phyloP scores from a whole-genome alignment of 306 rosid genomes.

The Castanospermum australe region DNA sequence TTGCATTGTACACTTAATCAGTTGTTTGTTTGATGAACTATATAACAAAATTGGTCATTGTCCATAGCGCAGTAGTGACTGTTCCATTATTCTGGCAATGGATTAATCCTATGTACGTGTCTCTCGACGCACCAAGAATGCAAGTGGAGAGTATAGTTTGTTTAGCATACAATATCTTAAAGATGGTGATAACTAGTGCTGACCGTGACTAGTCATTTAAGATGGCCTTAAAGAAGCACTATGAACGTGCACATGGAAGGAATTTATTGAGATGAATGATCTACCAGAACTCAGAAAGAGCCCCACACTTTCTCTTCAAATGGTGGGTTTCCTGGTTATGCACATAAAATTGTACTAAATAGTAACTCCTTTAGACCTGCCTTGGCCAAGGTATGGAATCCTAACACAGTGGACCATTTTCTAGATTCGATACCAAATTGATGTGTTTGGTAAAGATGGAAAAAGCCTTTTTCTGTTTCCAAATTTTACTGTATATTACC shows the following conservation, averaged over 20 bases:
- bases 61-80: too few relatives aligned
- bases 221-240: not conserved
- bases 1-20: too few relatives aligned
- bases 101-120: not conserved
- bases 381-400: conserved; percentile 25
- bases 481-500: conserved; percentile 13
- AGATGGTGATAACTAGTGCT: conserved; percentile 12
- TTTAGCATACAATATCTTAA: not conserved
- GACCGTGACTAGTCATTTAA: conserved; percentile 26
- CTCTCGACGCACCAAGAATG: conserved; percentile 3
- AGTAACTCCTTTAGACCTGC: conserved; percentile 17
- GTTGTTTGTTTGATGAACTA: too few relatives aligned
- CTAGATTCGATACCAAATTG: conserved; percentile 20
- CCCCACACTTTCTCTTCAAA: conserved; percentile 4
- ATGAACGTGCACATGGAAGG: conserved; percentile 15
- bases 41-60: too few relatives aligned
- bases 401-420: conserved; percentile 13
- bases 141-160: not conserved
- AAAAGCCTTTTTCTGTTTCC: conserved; percentile 24
- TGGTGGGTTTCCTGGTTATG: conserved; percentile 4
- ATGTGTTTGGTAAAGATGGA: conserved; percentile 3
- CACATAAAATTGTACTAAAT: not conserved
- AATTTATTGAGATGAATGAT: conserved; percentile 10
- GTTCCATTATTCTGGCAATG: not conserved
- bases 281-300: not conserved